These are phyloP conservation scores for Xylaria sp. DNA, from an alignment of 2,329 filamentous ascomycete genomes.

Conservation along the genomic window DNA sequence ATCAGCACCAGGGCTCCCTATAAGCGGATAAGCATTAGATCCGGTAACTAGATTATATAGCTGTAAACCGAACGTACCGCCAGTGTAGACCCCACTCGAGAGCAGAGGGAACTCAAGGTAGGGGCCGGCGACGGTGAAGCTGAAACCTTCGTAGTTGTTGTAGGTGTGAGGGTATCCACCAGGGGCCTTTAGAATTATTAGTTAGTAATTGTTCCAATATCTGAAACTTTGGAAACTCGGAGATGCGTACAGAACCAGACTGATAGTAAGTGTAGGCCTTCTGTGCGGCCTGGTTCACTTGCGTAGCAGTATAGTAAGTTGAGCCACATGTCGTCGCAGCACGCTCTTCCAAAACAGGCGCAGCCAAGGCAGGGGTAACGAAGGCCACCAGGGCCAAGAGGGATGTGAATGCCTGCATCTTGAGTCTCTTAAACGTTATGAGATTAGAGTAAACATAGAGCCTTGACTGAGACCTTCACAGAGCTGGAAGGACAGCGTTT, in stretches of 20 bases:
- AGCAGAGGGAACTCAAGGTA: slow-evolving; percentile 73
- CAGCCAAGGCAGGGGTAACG: slow-evolving; percentile 38
- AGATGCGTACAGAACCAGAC: slow-evolving; percentile 50
- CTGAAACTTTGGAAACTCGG: neutral
- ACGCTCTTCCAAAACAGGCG: slow-evolving; percentile 51
- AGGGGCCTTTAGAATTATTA: slow-evolving; percentile 53
- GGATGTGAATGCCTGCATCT: slow-evolving; percentile 38
- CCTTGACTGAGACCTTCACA: neutral
- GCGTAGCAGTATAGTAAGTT: slow-evolving; percentile 60
- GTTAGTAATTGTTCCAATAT: neutral
- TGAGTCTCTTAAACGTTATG: slow-evolving; percentile 34
- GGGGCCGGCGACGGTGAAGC: slow-evolving; percentile 65
- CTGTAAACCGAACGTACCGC: slow-evolving; percentile 55
- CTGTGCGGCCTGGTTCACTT: slow-evolving; percentile 61
- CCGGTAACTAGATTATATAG: no score
- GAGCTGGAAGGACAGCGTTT: neutral
- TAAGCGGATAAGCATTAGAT: neutral
- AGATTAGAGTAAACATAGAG: neutral
- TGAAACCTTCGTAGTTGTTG: slow-evolving; percentile 71
- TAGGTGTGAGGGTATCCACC: slow-evolving; percentile 67
- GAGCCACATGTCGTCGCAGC: slow-evolving; percentile 64
- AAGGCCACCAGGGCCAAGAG: slow-evolving; percentile 44
- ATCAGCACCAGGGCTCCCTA: slow-evolving; percentile 72
- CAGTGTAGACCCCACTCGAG: slow-evolving; percentile 62
- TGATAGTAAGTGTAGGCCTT: slow-evolving; percentile 63